Evolutionary conservation across 2,329 filamentous ascomycete species (phyloP).

Genomic region (Diplodia corticola): DNA sequence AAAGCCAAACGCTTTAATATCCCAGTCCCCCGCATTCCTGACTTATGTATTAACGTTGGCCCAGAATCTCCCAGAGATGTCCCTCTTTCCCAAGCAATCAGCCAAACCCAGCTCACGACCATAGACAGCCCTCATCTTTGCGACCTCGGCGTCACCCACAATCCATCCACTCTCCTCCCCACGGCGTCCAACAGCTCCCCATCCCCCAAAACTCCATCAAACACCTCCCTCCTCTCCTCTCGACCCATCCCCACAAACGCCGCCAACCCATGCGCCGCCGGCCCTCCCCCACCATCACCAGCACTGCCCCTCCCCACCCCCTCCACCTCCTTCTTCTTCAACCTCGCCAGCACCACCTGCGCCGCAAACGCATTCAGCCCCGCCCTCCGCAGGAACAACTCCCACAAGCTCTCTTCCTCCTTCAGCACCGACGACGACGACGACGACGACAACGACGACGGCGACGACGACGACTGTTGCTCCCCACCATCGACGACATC

Average conservation of each 20-base stretch:
- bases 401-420: slow-evolving; percentile 65
- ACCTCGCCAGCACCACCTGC: slow-evolving; percentile 59
- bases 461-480: no score
- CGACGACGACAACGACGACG: no score
- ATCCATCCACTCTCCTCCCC: slow-evolving; percentile 52
- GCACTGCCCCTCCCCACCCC: background rate
- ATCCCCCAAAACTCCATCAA: slow-evolving; percentile 58
- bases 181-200: slow-evolving; percentile 55
- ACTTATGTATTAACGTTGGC: background rate
- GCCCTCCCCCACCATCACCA: background rate
- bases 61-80: no score
- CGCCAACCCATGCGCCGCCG: slow-evolving; percentile 46
- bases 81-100: no score
- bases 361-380: slow-evolving; percentile 74
- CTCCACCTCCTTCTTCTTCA: slow-evolving; percentile 36
- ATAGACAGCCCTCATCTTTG: background rate
- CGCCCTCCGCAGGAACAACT: slow-evolving; percentile 63
- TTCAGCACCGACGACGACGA: slow-evolving; percentile 28
- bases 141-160: slow-evolving; percentile 40
- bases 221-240: slow-evolving; percentile 51
- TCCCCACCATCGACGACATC: no score
- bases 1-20: background rate
- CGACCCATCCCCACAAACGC: slow-evolving; percentile 59
- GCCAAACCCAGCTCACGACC: no score
- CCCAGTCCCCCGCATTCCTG: background rate